Percentiles rank a stretch among this genome's conserved stretches.
phyloP scores from a whole-genome alignment of 2,329 filamentous ascomycete species.

The Cladophialophora carrionii region DNA sequence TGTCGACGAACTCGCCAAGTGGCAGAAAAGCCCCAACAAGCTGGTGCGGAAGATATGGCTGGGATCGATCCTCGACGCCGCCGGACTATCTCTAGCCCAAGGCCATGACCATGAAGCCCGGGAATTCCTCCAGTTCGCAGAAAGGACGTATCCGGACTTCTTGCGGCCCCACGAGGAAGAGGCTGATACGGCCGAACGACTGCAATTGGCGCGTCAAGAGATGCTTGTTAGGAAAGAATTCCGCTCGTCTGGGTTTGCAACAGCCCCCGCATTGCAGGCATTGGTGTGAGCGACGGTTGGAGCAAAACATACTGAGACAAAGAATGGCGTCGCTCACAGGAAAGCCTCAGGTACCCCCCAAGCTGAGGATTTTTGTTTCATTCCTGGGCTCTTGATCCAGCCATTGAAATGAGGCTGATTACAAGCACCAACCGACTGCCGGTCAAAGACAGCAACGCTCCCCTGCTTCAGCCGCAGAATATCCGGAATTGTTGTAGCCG shows the following conservation, averaged over 20 bases:
- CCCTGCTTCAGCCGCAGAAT: not conserved
- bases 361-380: not conserved
- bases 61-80: constrained; percentile 44
- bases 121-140: constrained; percentile 34
- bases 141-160: constrained; percentile 34
- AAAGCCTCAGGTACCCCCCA: not conserved
- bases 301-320: not conserved
- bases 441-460: not conserved
- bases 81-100: constrained; percentile 45
- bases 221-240: constrained; percentile 18
- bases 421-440: not conserved
- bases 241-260: constrained; percentile 14
- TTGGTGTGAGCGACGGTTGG: constrained; percentile 1
- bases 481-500: not conserved
- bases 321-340: not conserved
- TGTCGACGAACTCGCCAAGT: constrained; percentile 26
- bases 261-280: constrained; percentile 8
- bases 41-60: constrained; percentile 41
- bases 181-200: constrained; percentile 17
- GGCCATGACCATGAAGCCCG: constrained; percentile 30
- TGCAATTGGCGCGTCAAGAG: constrained; percentile 25
- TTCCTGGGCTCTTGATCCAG: not conserved
- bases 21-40: constrained; percentile 25
- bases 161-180: constrained; percentile 17
- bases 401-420: not conserved